phyloP scores from a whole-genome alignment of 306 rosid genomes.

The Castanea mollissima region DNA sequence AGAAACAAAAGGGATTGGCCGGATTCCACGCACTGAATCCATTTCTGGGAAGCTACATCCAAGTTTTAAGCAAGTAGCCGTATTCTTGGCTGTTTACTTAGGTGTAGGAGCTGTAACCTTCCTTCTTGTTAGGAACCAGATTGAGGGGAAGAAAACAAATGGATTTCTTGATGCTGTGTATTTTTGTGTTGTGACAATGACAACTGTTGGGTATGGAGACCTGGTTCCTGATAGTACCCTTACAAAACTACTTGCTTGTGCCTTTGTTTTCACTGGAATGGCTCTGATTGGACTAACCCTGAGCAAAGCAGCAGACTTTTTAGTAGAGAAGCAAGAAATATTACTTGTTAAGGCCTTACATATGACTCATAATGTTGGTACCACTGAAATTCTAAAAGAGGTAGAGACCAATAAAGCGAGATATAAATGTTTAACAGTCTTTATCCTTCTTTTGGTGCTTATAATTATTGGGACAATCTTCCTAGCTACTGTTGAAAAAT shows the following conservation, averaged over 20 bases:
- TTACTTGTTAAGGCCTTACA: neutral
- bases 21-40: neutral
- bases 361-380: neutral
- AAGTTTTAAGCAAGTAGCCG: neutral
- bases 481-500: constrained; percentile 6
- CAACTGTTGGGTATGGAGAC: constrained; percentile 9
- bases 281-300: constrained; percentile 1
- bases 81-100: neutral
- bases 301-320: constrained; percentile 8
- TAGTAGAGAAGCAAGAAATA: constrained; percentile 5
- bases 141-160: neutral
- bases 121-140: neutral
- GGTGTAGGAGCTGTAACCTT: neutral
- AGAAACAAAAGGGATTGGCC: neutral
- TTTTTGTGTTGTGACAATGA: constrained; percentile 7
- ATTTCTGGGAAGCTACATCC: neutral
- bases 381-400: neutral
- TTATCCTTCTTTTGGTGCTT: neutral
- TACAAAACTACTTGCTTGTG: constrained; percentile 6
- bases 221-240: neutral
- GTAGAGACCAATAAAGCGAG: neutral
- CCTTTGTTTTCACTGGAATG: constrained; percentile 8
- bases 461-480: constrained; percentile 3
- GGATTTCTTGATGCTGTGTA: constrained; percentile 7
- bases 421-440: neutral